Conservation (phyloP, 2,329 filamentous ascomycete genomes). For the Gaeumannomyces tritici region DNA sequence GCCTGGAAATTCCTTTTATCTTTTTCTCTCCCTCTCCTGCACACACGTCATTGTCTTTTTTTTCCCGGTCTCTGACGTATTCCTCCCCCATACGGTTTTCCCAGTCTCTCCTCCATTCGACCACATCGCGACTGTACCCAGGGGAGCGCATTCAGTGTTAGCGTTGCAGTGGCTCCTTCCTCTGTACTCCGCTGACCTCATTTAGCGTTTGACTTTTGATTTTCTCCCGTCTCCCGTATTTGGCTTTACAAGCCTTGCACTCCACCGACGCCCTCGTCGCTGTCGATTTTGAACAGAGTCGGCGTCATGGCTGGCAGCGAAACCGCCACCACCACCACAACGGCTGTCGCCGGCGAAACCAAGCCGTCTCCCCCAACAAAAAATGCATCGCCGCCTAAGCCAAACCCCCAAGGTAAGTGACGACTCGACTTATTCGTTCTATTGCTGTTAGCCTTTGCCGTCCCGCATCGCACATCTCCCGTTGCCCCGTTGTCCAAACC, state of each 20-base stretch:
- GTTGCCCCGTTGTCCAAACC: background rate
- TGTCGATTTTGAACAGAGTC: background rate
- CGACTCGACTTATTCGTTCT: background rate
- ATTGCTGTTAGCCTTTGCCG: background rate
- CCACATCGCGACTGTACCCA: background rate
- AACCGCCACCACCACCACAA: background rate
- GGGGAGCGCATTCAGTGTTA: background rate
- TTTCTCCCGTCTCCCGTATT: background rate
- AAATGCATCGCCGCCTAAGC: background rate
- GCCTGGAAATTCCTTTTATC: background rate
- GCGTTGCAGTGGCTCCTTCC: background rate
- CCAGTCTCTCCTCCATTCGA: background rate
- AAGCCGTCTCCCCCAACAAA: background rate
- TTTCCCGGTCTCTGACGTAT: background rate
- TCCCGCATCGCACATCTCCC: background rate
- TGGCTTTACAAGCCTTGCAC: background rate
- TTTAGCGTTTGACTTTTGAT: background rate
- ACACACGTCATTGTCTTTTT: background rate
- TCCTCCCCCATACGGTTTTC: background rate
- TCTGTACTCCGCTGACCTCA: slow-evolving; percentile 2
- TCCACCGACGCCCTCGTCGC: background rate
- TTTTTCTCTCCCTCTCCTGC: background rate
- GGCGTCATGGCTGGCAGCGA: background rate
- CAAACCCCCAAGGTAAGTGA: background rate
- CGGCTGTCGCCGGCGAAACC: background rate